These are phyloP conservation scores for Podospora anserina DNA, from an alignment of 495 filamentous ascomycete genomes.

Conservation along the genomic window DNA sequence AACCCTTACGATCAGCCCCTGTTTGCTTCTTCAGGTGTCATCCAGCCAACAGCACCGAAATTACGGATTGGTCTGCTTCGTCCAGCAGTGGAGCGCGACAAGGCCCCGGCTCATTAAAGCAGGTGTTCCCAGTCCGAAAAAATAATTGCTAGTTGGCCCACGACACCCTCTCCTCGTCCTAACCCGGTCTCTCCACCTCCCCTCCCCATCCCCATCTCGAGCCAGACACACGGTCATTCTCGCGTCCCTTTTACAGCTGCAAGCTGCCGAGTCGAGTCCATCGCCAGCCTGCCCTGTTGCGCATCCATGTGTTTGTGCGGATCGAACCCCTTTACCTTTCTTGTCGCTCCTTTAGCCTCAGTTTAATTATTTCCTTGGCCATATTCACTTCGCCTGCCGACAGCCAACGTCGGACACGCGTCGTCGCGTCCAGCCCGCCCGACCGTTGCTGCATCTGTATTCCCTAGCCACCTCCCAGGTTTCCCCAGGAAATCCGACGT, in stretches of 20 bases:
- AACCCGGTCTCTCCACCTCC: background rate
- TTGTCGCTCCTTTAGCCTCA: constrained; percentile 35
- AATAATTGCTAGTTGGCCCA: constrained; percentile 21
- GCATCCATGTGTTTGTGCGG: constrained; percentile 32
- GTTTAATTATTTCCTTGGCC: constrained; percentile 12
- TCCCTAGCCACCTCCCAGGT: background rate
- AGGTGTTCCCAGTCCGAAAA: constrained; percentile 21
- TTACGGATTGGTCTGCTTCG: constrained; percentile 14
- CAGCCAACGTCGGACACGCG: constrained; percentile 33
- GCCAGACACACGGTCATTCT: constrained; percentile 25
- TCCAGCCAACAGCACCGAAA: constrained; percentile 28
- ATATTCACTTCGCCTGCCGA: constrained; percentile 22
- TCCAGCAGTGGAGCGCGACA: constrained; percentile 27
- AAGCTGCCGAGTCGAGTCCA: constrained; percentile 27
- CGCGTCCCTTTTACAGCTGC: constrained; percentile 23
- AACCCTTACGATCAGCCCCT: background rate
- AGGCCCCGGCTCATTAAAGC: constrained; percentile 32
- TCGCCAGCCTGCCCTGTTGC: constrained; percentile 18
- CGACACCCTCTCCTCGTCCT: constrained; percentile 15
- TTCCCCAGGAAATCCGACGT: constrained; percentile 4
- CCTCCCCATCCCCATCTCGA: constrained; percentile 4
- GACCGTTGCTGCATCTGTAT: constrained; percentile 13
- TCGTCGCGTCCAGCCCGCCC: constrained; percentile 33
- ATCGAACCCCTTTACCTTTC: constrained; percentile 23
- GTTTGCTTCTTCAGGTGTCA: constrained; percentile 22